Evolutionary conservation across 768 basidiomycete species (phyloP).

Genomic region (Kockovaella imperatae): DNA sequence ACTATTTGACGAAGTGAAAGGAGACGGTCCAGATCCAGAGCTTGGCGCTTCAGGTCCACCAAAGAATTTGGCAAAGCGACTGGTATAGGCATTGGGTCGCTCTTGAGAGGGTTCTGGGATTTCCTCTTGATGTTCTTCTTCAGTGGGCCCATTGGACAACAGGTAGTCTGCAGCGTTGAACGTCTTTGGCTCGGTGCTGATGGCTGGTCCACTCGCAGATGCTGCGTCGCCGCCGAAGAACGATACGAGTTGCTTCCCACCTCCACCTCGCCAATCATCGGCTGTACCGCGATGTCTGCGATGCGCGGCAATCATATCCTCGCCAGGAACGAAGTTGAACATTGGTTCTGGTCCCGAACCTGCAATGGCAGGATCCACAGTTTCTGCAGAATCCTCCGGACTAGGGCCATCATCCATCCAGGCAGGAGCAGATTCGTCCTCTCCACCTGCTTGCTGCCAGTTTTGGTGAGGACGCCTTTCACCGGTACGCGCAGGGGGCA

Average conservation of each 20-base stretch:
- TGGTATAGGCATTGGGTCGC: slow-evolving; percentile 11
- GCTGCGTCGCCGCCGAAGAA: slow-evolving; percentile 16
- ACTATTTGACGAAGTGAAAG: neutral
- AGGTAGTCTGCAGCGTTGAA: slow-evolving; percentile 39
- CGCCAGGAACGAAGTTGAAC: slow-evolving; percentile 30
- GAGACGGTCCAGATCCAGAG: no score
- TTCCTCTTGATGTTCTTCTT: slow-evolving; percentile 7
- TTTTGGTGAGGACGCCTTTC: neutral
- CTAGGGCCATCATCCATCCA: slow-evolving; percentile 31
- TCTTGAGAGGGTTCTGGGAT: slow-evolving; percentile 4
- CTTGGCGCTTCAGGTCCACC: slow-evolving; percentile 4
- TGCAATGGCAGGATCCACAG: slow-evolving; percentile 13
- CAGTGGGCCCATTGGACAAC: slow-evolving; percentile 5
- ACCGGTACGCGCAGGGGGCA: no score
- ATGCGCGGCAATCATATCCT: slow-evolving; percentile 39
- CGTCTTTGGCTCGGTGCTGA: slow-evolving; percentile 10
- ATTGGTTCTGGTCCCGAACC: slow-evolving; percentile 11
- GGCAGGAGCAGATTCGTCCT: slow-evolving; percentile 25
- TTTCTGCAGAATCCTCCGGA: neutral
- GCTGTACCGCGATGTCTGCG: slow-evolving; percentile 21
- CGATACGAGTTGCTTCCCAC: slow-evolving; percentile 5
- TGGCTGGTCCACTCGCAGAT: slow-evolving; percentile 4
- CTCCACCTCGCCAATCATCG: slow-evolving; percentile 9
- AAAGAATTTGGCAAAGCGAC: slow-evolving; percentile 38
- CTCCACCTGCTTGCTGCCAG: slow-evolving; percentile 7